Evolutionary conservation across 306 rosid genomes (phyloP).

Genomic region (Pachyrhizus erosus): DNA sequence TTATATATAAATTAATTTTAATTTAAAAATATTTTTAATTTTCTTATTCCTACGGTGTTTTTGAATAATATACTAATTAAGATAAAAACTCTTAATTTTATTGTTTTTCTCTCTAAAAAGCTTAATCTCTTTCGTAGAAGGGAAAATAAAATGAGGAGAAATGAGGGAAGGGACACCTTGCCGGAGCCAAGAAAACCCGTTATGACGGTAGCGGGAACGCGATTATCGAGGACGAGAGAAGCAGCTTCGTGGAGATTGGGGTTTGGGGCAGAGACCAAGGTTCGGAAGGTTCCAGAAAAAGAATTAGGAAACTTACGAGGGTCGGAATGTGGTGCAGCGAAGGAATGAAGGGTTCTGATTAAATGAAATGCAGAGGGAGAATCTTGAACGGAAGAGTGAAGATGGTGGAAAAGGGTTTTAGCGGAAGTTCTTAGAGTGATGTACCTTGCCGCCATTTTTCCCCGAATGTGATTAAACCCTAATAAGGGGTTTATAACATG

Average conservation of each 20-base stretch:
- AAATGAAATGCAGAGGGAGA: conserved; percentile 23
- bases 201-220: conserved; percentile 83
- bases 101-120: not conserved
- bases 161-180: conserved; percentile 55
- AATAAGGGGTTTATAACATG: not conserved
- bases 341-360: conserved; percentile 44
- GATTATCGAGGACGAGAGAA: conserved; percentile 56
- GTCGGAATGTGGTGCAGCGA: conserved; percentile 29
- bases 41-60: no score
- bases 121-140: not conserved
- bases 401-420: conserved; percentile 43
- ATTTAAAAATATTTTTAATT: no score
- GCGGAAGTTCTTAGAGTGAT: conserved; percentile 43
- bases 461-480: not conserved
- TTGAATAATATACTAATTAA: no score
- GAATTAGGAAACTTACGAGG: conserved; percentile 8
- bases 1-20: no score
- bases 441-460: conserved; percentile 53
- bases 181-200: conserved; percentile 98
- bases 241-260: conserved; percentile 39
- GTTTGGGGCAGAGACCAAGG: conserved; percentile 48
- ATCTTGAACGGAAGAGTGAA: conserved; percentile 40
- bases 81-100: not conserved
- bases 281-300: conserved; percentile 46
- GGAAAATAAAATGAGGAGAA: not conserved